Base-by-base conservation (phyloP, 139 green algal genomes). In the Chlorella sp. region DNA sequence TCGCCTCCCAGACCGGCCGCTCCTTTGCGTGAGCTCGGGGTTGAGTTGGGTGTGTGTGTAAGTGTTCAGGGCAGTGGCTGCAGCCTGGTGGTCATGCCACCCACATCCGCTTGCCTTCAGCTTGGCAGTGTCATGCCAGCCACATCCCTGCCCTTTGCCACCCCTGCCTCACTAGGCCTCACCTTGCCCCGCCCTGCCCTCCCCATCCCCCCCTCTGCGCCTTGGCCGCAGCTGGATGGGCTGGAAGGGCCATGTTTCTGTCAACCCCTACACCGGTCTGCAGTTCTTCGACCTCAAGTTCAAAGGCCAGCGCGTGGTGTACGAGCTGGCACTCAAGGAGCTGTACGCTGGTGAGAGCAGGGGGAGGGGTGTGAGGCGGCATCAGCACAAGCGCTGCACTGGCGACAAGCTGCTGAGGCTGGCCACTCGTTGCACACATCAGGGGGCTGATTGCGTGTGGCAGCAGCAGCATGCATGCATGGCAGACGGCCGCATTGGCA, bases 281-380 rank as follows among this genome's bases (percentile, higher is more conserved):
- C 56, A 64, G 32, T 67, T 90, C 26, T 73, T 81, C 44, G 75
- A 90, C 73, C 48, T 90, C 67, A 76, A 76, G 32, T 90, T 90
- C 72, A 76, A 76, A 32, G 87, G 70, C 5, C 54, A 88, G 17
- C 77, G 87, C 17, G 84, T 90, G 76, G 34, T 82, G 51, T 90
- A 90, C 51, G 87, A 90, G 73, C 54, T 90, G n/a, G 34, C 83
- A 16, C 67, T 90, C 34, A 76, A 90, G 65, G 87, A 90, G 38
- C 87, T 88, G 72, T 90, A 86, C 73, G 87, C 87, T 22, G 41
- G 65, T 14, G 88, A 90, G 38, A 64, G 69, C 58, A n/a, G n/a
- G n/a, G n/a, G n/a, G n/a, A n/a, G n/a, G n/a, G 62, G 62, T 36
- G 62, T 6, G 62, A n/a, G 56, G 56, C 56, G 3, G 56, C 56